Evolutionary conservation across 2,329 filamentous ascomycete species (phyloP).

Genomic region (Berkeleyomyces basicola): DNA sequence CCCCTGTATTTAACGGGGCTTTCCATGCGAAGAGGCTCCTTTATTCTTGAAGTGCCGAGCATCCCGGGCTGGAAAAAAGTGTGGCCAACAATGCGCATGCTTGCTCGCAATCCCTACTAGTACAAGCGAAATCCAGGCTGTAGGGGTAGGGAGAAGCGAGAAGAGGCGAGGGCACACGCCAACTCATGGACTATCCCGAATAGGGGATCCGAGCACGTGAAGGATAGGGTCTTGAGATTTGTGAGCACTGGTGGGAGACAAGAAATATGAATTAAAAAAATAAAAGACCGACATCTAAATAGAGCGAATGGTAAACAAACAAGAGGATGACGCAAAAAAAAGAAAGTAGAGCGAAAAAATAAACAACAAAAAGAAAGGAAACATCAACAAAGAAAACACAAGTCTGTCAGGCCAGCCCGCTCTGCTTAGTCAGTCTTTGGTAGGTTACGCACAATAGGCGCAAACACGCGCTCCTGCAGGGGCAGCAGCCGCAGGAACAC

Average conservation of each 20-base stretch:
- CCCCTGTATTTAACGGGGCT: background rate
- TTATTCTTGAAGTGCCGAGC: background rate
- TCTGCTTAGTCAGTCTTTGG: constrained; percentile 7
- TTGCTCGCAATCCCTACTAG: background rate
- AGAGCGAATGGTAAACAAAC: background rate
- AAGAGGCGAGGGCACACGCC: background rate
- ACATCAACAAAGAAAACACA: background rate
- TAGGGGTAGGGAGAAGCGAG: background rate
- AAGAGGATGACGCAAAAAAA: background rate
- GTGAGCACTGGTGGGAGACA: background rate
- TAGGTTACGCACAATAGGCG: constrained; percentile 8
- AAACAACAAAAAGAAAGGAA: background rate
- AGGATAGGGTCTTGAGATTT: background rate
- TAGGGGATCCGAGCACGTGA: background rate
- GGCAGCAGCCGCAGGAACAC: constrained; percentile 18
- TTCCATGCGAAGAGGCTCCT: background rate
- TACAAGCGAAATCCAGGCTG: background rate
- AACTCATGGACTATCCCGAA: background rate
- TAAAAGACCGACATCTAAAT: background rate
- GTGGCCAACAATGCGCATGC: background rate
- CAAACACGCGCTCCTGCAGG: constrained; percentile 19
- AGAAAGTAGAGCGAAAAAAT: background rate
- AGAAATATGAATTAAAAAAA: background rate
- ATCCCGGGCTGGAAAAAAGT: background rate
- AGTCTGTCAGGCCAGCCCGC: background rate